Percentiles rank a stretch among this genome's conserved stretches.
These are phyloP conservation scores for Clitoria ternatea DNA, from an alignment of 306 rosid genomes.

Conservation along the genomic window DNA sequence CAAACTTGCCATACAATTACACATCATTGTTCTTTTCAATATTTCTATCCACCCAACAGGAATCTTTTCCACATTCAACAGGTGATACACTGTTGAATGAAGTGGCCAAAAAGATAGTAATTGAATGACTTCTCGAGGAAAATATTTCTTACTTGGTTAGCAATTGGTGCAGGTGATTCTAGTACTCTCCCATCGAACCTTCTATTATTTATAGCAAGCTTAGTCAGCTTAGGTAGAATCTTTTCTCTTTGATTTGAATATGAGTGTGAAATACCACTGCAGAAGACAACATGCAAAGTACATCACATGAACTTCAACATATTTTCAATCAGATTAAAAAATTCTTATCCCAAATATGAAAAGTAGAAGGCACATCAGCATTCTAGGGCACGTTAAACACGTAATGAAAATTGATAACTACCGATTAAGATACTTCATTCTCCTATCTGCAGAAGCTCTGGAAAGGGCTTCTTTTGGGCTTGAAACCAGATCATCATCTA, in stretches of 20 bases:
- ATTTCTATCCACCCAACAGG: slow-evolving; percentile 10
- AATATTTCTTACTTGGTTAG: slow-evolving; percentile 63
- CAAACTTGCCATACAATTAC: not conserved
- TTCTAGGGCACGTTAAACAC: slow-evolving; percentile 6
- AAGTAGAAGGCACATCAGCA: not conserved
- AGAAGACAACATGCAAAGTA: slow-evolving; percentile 20
- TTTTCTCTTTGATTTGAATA: slow-evolving; percentile 71
- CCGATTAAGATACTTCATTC: slow-evolving; percentile 83
- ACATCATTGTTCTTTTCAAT: slow-evolving; percentile 12
- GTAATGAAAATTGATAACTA: slow-evolving; percentile 24
- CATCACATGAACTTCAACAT: slow-evolving; percentile 17
- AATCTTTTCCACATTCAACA: slow-evolving; percentile 13
- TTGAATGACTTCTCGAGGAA: not conserved
- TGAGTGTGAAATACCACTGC: slow-evolving; percentile 72
- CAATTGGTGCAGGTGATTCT: slow-evolving; percentile 68
- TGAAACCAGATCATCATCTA: slow-evolving; percentile 72
- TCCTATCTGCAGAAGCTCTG: slow-evolving; percentile 91
- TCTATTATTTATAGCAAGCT: slow-evolving; percentile 69
- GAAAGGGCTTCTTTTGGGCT: slow-evolving; percentile 99
- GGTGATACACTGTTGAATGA: slow-evolving; percentile 8
- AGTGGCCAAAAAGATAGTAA: slow-evolving; percentile 21
- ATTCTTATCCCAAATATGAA: slow-evolving; percentile 3
- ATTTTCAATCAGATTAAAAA: slow-evolving; percentile 12
- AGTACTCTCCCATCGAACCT: slow-evolving; percentile 66
- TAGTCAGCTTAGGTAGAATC: slow-evolving; percentile 67